Evolutionary conservation across 495 filamentous ascomycete species (phyloP), one percentile per base, ranked within the genome.

Genomic region (Penicillium angulare): DNA sequence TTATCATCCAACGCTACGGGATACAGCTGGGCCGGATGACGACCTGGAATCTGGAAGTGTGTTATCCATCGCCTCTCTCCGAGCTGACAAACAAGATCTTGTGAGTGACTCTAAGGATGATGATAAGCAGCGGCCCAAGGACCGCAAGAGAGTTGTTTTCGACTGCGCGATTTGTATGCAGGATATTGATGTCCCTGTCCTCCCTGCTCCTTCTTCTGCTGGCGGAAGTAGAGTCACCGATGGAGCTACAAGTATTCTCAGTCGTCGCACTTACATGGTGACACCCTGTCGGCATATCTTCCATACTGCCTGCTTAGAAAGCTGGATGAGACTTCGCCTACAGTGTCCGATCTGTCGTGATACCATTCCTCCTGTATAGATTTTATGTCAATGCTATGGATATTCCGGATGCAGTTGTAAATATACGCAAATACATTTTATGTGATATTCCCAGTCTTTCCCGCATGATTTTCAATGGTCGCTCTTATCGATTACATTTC

Each of bases 81-180:
- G 72, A 13, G 73, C 66, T n/a, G 73, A 75, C 35, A 71, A 74
- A 40, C 59, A 68, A 26, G 72, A 77, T 47, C 50, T 63, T 18
- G 56, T 66, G 36, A 52, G 69, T 64, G 66, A 73, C 50, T 43
- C 67, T 40, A 58, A 67, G 52, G 70, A 70, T 24, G 65, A 69
- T 24, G 69, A 72, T 43, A 72, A 66, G 42, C 61, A 64, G 2
- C 61, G 68, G 16, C 49, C 63, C 20, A 69, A 67, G 53, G 68
- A 73, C 44, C 77, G 69, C 26, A 82, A 83, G 50, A 81, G 80
- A 69, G 79, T 76, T 36, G 60, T 84, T 4, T 87, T 92, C 47
- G 92, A 98, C 62, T 98, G 93, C 64, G 92, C 92, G 2, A 96
- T 98, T 47, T 98, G 93, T 62, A 86, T 92, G 69, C 88, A 96